A percentile compares a stretch with the other conserved stretches of the same genome.
Conservation (phyloP, 352 stramenopile genomes). For the Phytophthora gonapodyides region DNA sequence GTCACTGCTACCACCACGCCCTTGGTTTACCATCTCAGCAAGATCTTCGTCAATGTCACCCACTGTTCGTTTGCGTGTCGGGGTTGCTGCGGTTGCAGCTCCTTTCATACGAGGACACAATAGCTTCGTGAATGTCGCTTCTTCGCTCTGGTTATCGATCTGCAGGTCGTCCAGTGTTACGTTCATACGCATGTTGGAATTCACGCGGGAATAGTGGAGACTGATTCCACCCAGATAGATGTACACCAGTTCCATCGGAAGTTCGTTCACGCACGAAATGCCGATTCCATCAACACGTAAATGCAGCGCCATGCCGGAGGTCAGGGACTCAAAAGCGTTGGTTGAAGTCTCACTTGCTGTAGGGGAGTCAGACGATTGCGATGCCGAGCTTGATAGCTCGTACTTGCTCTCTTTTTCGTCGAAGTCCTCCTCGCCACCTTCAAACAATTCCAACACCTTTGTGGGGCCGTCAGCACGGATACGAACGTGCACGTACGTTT, state of each 20-base stretch:
- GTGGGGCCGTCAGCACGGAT: slow-evolving; percentile 88
- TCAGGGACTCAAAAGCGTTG: slow-evolving; percentile 68
- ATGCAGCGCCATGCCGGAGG: slow-evolving; percentile 70
- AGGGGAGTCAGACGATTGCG: slow-evolving; percentile 65
- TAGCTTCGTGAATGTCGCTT: slow-evolving; percentile 86
- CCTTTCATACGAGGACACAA: slow-evolving; percentile 73
- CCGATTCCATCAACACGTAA: slow-evolving; percentile 78
- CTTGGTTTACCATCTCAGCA: slow-evolving; percentile 46
- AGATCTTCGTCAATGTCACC: slow-evolving; percentile 59
- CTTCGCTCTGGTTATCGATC: slow-evolving; percentile 86
- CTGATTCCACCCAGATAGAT: slow-evolving; percentile 84
- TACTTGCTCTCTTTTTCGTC: slow-evolving; percentile 82
- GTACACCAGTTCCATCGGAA: slow-evolving; percentile 88
- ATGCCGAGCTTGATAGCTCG: slow-evolving; percentile 71
- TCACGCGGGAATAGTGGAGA: slow-evolving; percentile 72
- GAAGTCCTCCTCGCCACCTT: slow-evolving; percentile 88
- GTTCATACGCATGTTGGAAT: slow-evolving; percentile 86
- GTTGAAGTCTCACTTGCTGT: slow-evolving; percentile 78
- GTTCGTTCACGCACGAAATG: slow-evolving; percentile 87
- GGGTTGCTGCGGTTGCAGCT: slow-evolving; percentile 12
- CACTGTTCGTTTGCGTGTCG: slow-evolving; percentile 41
- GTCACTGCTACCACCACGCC: slow-evolving; percentile 21
- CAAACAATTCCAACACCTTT: slow-evolving; percentile 91
- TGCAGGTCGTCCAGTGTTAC: slow-evolving; percentile 87
- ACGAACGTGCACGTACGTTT: slow-evolving; percentile 87